Percentiles rank a stretch among this genome's conserved stretches.
Conservation (phyloP, 441 rosid species). For the Monsonia emarginata region DNA sequence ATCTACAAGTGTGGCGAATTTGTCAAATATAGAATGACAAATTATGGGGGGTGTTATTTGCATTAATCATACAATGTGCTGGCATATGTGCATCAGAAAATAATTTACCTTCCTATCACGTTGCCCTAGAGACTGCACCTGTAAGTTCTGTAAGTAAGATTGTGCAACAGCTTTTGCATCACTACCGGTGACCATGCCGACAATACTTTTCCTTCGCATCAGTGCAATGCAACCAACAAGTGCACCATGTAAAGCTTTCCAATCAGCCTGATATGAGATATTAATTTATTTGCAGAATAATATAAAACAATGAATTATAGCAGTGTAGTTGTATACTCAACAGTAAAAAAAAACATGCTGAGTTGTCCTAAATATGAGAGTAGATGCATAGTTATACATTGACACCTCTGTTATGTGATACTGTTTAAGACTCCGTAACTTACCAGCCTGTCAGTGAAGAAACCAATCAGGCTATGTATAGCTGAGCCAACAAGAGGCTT, state of each 20-base stretch:
- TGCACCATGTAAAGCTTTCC: conserved; percentile 83
- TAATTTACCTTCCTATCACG: conserved; percentile 64
- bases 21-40: not conserved
- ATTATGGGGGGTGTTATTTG: no score
- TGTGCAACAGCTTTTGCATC: conserved; percentile 60
- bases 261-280: conserved; percentile 65
- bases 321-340: not conserved
- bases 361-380: not conserved
- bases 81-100: not conserved
- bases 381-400: not conserved
- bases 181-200: conserved; percentile 34
- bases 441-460: conserved; percentile 76
- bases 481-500: conserved; percentile 49
- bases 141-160: conserved; percentile 43
- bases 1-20: conserved; percentile 14
- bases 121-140: conserved; percentile 67
- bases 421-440: conserved; percentile 23
- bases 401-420: not conserved
- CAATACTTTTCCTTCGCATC: conserved; percentile 41
- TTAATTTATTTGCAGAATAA: conserved; percentile 19
- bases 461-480: conserved; percentile 47
- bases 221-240: conserved; percentile 85
- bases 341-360: not conserved
- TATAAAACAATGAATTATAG: not conserved
- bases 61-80: not conserved